phyloP scores from a whole-genome alignment of 2,329 filamentous ascomycete genomes.

The Hymenoscyphus salicellus region DNA sequence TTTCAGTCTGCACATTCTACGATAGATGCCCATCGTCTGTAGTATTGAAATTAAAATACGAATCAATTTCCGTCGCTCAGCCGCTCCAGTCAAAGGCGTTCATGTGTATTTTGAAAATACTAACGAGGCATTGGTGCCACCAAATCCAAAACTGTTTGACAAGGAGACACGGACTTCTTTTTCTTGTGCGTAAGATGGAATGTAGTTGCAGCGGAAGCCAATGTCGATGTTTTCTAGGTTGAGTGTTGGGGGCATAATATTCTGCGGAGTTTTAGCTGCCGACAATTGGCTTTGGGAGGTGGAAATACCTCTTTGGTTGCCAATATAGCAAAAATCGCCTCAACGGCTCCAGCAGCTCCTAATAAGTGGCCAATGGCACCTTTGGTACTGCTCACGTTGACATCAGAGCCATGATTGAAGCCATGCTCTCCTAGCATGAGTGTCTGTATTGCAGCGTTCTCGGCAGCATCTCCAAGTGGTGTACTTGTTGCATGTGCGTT shows the following conservation, averaged over 20 bases:
- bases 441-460: constrained; percentile 76
- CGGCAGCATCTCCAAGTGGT: constrained; percentile 77
- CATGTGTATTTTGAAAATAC: constrained; percentile 56
- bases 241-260: constrained; percentile 77
- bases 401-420: constrained; percentile 54
- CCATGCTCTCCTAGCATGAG: constrained; percentile 75
- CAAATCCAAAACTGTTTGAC: constrained; percentile 97
- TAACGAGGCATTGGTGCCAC: constrained; percentile 88
- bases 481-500: constrained; percentile 96
- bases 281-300: neutral
- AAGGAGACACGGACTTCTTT: constrained; percentile 70
- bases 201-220: constrained; percentile 79
- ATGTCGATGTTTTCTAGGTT: constrained; percentile 70
- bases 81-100: neutral
- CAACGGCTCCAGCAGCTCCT: constrained; percentile 85
- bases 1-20: neutral
- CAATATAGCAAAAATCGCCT: constrained; percentile 81
- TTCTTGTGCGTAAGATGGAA: constrained; percentile 68
- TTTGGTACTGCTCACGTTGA: constrained; percentile 91
- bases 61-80: neutral
- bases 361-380: constrained; percentile 88
- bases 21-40: neutral
- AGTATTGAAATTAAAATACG: neutral
- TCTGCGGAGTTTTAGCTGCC: constrained; percentile 46
- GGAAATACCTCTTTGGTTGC: constrained; percentile 69